Conservation (phyloP, 148 eudicot species). For the Linanthus parryae region DNA sequence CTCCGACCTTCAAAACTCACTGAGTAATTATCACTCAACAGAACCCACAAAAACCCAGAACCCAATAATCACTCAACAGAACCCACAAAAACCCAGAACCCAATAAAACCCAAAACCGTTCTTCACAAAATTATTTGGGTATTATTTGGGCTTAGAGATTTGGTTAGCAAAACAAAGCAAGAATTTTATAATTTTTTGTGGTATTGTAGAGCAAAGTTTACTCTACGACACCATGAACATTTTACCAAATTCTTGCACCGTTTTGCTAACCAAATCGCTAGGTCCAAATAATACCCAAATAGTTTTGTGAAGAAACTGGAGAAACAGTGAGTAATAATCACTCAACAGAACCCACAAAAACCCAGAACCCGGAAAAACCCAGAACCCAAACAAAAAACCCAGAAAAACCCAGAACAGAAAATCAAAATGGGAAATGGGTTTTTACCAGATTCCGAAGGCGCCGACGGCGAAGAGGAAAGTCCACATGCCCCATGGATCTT, state of each 20-base stretch:
- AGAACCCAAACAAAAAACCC: not conserved
- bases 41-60: not conserved
- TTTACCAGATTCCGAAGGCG: constrained; percentile 83
- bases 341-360: not conserved
- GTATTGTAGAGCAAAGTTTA: not conserved
- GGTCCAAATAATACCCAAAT: not conserved
- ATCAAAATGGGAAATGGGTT: too few relatives aligned
- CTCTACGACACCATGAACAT: not conserved
- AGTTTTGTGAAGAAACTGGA: not conserved
- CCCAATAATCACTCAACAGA: not conserved
- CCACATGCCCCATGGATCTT: constrained; percentile 84
- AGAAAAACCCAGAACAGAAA: not conserved
- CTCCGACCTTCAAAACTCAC: constrained; percentile 65
- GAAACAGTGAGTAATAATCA: not conserved
- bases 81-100: not conserved
- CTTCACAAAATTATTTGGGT: not conserved
- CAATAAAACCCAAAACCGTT: not conserved
- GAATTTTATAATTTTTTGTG: not conserved
- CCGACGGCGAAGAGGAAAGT: constrained; percentile 67
- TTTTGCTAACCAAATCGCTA: not conserved
- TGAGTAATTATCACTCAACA: not conserved
- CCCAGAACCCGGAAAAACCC: not conserved
- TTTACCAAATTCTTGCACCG: not conserved
- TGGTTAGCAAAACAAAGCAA: not conserved
- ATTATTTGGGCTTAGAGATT: not conserved